phyloP scores from a whole-genome alignment of 139 green algal genomes.

The Chlamydomonas incerta region DNA sequence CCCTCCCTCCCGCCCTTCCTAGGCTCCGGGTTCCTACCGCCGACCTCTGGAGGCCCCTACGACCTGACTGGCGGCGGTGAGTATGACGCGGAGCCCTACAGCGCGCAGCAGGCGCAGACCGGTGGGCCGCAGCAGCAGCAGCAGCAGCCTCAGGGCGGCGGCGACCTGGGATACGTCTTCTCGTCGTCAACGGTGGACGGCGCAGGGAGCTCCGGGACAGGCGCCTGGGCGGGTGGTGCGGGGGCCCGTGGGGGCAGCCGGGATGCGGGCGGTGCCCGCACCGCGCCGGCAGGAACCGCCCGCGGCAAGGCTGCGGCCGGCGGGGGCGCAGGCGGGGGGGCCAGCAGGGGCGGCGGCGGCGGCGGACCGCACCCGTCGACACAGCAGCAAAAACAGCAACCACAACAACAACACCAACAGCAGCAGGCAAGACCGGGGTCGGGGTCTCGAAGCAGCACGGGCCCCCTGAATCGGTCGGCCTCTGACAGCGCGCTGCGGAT shows the following conservation, averaged over 20 bases:
- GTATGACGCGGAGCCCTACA: background rate
- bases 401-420: background rate
- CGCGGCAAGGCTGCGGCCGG: background rate
- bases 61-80: background rate
- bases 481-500: slow-evolving; percentile 13
- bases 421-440: background rate
- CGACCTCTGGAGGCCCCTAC: background rate
- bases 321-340: background rate
- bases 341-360: background rate
- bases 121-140: background rate
- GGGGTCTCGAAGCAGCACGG: background rate
- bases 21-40: slow-evolving; percentile 8
- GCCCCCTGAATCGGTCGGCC: background rate
- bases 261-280: background rate
- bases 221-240: background rate
- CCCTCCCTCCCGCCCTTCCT: slow-evolving; percentile 6
- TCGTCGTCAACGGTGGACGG: background rate
- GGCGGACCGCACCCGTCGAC: background rate
- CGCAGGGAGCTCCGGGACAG: background rate
- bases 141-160: background rate
- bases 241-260: no score
- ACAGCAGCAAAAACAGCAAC: background rate
- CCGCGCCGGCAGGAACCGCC: background rate
- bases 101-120: background rate
- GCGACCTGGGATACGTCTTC: background rate